These are phyloP conservation scores for Thielaviopsis populi DNA, from an alignment of 2,329 filamentous ascomycete genomes.

Conservation along the genomic window DNA sequence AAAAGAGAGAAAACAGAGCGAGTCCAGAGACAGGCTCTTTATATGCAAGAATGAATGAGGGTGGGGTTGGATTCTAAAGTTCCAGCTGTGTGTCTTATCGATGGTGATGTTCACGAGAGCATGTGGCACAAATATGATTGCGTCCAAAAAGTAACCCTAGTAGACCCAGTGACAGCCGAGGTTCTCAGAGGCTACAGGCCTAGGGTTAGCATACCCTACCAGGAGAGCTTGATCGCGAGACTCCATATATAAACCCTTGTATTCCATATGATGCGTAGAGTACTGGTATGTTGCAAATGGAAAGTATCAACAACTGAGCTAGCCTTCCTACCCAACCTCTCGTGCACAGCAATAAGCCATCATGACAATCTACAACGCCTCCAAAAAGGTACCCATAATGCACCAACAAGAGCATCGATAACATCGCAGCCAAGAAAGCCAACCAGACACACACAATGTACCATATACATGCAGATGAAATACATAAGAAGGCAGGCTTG, in stretches of 20 bases:
- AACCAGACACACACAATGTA: not conserved
- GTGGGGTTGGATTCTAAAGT: not conserved
- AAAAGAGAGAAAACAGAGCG: not conserved
- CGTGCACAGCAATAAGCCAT: too few species aligned
- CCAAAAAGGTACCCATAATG: too few species aligned
- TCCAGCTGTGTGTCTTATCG: not conserved
- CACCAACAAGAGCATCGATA: too few species aligned
- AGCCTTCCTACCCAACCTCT: not conserved
- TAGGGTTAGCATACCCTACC: not conserved
- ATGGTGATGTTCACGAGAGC: not conserved
- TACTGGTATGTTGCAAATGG: too few species aligned
- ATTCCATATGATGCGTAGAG: too few species aligned
- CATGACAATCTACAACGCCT: too few species aligned
- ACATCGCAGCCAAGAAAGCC: too few species aligned
- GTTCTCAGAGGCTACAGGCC: not conserved
- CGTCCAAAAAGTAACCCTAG: not conserved
- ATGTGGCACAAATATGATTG: not conserved
- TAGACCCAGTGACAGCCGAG: not conserved
- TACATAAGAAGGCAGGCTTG: not conserved
- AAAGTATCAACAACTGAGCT: not conserved
- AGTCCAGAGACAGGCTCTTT: not conserved
- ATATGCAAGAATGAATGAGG: not conserved
- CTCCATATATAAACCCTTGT: not conserved
- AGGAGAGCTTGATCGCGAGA: not conserved
- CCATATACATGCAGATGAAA: not conserved